Conservation (phyloP, 139 green algal genomes). For the Trebouxia sp. region DNA sequence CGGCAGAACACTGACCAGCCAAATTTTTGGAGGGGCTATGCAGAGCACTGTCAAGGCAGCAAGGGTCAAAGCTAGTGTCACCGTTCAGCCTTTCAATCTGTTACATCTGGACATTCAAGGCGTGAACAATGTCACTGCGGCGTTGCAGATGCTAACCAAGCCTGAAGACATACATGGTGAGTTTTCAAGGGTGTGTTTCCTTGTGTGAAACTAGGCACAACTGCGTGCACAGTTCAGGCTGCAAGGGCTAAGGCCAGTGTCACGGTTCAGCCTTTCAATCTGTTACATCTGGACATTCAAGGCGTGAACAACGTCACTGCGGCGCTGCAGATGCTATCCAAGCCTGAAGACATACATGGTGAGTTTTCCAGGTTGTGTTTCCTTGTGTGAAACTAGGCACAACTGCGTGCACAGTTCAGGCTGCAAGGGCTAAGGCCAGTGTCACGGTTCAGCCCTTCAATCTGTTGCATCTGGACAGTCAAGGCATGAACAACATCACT, state of each 20-base stretch:
- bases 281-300: constrained; percentile 49
- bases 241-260: constrained; percentile 37
- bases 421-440: constrained; percentile 30
- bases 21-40: constrained; percentile 42
- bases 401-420: constrained; percentile 29
- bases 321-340: background rate
- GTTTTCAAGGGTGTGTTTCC: background rate
- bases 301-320: constrained; percentile 7
- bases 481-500: background rate
- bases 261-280: constrained; percentile 73
- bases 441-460: constrained; percentile 74
- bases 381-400: background rate
- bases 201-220: background rate
- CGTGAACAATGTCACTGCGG: constrained; percentile 7
- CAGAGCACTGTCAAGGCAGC: constrained; percentile 25
- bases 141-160: background rate
- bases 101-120: constrained; percentile 44
- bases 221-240: constrained; percentile 27
- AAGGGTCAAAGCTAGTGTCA: constrained; percentile 48
- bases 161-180: constrained; percentile 33
- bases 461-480: constrained; percentile 51
- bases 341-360: constrained; percentile 30
- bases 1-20: constrained; percentile 24
- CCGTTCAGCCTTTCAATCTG: constrained; percentile 70
- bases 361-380: background rate